Percentiles rank a stretch among this genome's conserved stretches.
These are phyloP conservation scores for Penstemon davidsonii DNA, from an alignment of 257 asterid species.

Conservation along the genomic window DNA sequence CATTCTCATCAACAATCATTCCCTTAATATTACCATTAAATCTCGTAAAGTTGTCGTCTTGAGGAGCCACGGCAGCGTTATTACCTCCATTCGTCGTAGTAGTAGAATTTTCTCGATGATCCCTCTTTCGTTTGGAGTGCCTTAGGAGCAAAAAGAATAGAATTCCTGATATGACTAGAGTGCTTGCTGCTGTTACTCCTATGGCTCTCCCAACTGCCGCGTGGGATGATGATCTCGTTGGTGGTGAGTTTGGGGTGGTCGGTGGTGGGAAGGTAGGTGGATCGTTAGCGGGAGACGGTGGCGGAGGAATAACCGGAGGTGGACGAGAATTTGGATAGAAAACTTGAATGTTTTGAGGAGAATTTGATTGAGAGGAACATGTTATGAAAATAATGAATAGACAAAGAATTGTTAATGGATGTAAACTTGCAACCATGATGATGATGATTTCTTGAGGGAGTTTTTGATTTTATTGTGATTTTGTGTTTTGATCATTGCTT, in stretches of 20 bases:
- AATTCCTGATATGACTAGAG: slow-evolving; percentile 47
- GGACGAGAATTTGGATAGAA: slow-evolving; percentile 51
- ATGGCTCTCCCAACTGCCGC: slow-evolving; percentile 73
- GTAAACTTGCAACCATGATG: slow-evolving; percentile 45
- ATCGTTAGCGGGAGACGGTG: background rate
- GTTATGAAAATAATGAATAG: slow-evolving; percentile 35
- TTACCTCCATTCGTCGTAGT: slow-evolving; percentile 6
- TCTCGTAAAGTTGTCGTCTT: slow-evolving; percentile 38
- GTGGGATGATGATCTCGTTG: slow-evolving; percentile 37
- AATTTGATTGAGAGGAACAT: slow-evolving; percentile 35
- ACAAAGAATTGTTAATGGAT: slow-evolving; percentile 30
- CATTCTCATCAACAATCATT: slow-evolving; percentile 88
- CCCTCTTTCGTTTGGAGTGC: slow-evolving; percentile 40
- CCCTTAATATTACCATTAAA: slow-evolving; percentile 73
- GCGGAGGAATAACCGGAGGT: slow-evolving; percentile 29
- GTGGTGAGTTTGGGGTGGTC: background rate
- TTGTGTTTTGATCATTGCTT: slow-evolving; percentile 47
- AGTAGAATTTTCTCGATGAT: background rate
- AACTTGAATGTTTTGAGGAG: slow-evolving; percentile 69
- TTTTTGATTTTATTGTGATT: slow-evolving; percentile 10
- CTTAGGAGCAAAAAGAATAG: slow-evolving; percentile 45
- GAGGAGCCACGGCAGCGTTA: slow-evolving; percentile 28
- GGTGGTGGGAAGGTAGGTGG: background rate
- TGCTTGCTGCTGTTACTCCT: slow-evolving; percentile 65
- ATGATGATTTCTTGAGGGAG: slow-evolving; percentile 27